Percentiles rank a stretch among this genome's conserved stretches.
Conservation (phyloP, 768 basidiomycete species). For the Ramaria sp. region DNA sequence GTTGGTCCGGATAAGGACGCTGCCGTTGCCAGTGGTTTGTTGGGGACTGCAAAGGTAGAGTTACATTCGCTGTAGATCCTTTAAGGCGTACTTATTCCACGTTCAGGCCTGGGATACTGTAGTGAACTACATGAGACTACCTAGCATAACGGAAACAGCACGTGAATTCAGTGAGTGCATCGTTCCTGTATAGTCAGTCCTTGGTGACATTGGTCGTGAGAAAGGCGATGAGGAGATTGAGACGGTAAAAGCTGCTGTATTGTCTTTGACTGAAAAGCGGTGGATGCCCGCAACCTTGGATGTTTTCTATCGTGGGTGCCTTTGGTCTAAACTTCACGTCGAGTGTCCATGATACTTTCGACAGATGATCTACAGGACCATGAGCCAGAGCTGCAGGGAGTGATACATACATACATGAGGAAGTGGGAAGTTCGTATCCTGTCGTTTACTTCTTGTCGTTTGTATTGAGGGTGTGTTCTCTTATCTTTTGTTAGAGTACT, state of each 20-base stretch:
- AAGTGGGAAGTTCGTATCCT: neutral
- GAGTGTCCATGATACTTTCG: neutral
- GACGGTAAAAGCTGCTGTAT: neutral
- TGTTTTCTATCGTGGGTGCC: neutral
- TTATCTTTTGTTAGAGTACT: neutral
- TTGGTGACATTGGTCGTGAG: neutral
- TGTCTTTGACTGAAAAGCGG: conserved; percentile 2
- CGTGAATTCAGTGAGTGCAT: neutral
- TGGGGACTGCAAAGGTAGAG: neutral
- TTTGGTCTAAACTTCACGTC: neutral
- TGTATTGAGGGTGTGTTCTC: neutral
- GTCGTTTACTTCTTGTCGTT: neutral
- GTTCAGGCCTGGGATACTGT: conserved; percentile 2
- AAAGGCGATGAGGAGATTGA: neutral
- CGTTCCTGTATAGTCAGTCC: neutral
- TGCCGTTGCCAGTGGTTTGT: neutral
- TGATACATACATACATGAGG: neutral
- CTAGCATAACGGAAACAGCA: neutral
- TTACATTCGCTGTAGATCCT: neutral
- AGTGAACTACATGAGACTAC: conserved; percentile 1
- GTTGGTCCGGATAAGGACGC: neutral
- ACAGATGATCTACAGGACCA: neutral
- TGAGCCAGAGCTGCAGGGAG: neutral
- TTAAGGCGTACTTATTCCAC: neutral
- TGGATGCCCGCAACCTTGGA: conserved; percentile 7